Evolutionary conservation across 768 basidiomycete genomes (phyloP), one percentile per base, ranked within the genome.

Genomic region (Termitomyces sp.): DNA sequence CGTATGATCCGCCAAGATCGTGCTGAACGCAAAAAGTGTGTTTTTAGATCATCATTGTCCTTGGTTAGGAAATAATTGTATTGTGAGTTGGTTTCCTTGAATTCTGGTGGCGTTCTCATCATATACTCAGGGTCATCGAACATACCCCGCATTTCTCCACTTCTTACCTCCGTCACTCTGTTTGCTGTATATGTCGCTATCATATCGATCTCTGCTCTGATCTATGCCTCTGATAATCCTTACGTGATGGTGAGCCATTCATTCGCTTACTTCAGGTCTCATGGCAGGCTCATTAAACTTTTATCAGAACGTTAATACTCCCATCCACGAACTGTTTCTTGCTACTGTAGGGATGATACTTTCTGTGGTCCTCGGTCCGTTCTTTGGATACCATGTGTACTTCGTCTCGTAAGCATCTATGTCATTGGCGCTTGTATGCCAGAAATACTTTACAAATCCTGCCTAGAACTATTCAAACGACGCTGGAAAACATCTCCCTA

Each of bases 391-490:
- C 62, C 91, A 94, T 67, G 63, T 88, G 41, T 92, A 91, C 66
- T 82, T 94, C 42, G 81, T 86, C 43, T 79, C 79, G 88, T 89
- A 65, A 65, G 89, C 16, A 19, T 12, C 27, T 10, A 10, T 17
- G 77, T 46, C 32, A 48, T 34, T 14, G 6, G 5, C 3, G 25
- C 14, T 34, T 19, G 5, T 21, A 37, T 41, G 23, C 21, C 43
- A 43, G 53, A 29, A 31, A 25, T 31, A 35, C 31, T 41, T n/a
- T n/a, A n/a, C n/a, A 16, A 23, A 27, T n/a, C 34, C 12, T 34
- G n/a, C 51, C 34, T 58, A 92, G 90, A 35, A 91, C 86, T 27
- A 93, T 92, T 66, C 89, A 92, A 72, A 92, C 91, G n/a, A 93
- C 91, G 0, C 60, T 92, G 21, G 91, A 93, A 65, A 78, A 83